Evolutionary conservation across 2,329 filamentous ascomycete species (phyloP).

Genomic region (Aspergillus uvarum): DNA sequence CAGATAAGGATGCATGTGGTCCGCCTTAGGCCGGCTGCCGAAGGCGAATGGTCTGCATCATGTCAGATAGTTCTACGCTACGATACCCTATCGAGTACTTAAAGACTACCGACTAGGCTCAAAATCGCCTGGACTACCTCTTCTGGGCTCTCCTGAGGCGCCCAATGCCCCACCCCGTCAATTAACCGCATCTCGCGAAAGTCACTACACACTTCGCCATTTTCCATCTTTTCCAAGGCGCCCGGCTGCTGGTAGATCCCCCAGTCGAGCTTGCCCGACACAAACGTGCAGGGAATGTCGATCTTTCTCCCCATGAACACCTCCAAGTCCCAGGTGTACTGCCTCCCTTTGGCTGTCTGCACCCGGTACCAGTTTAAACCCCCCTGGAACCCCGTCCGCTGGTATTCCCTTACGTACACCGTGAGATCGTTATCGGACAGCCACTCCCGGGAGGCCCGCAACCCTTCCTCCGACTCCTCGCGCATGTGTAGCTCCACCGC

Average conservation of each 20-base stretch:
- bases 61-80: background rate
- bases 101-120: slow-evolving; percentile 37
- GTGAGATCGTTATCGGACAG: slow-evolving; percentile 57
- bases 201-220: slow-evolving; percentile 49
- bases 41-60: background rate
- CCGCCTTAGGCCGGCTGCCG: background rate
- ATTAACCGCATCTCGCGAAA: slow-evolving; percentile 57
- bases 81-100: background rate
- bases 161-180: slow-evolving; percentile 67
- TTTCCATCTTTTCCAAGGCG: slow-evolving; percentile 57
- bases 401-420: slow-evolving; percentile 54
- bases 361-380: slow-evolving; percentile 68
- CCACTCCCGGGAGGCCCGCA: slow-evolving; percentile 49
- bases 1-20: background rate
- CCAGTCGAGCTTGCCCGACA: slow-evolving; percentile 66
- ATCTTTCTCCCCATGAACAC: slow-evolving; percentile 62
- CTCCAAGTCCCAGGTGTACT: slow-evolving; percentile 52
- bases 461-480: slow-evolving; percentile 44
- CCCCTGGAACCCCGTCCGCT: slow-evolving; percentile 63
- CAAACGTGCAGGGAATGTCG: slow-evolving; percentile 60
- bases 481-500: slow-evolving; percentile 57
- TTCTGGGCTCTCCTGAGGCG: slow-evolving; percentile 65
- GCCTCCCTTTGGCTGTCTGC: slow-evolving; percentile 51
- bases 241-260: slow-evolving; percentile 67
- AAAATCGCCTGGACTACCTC: slow-evolving; percentile 52